Conservation (phyloP, 345 rosid species). For the Rhodamnia argentea region DNA sequence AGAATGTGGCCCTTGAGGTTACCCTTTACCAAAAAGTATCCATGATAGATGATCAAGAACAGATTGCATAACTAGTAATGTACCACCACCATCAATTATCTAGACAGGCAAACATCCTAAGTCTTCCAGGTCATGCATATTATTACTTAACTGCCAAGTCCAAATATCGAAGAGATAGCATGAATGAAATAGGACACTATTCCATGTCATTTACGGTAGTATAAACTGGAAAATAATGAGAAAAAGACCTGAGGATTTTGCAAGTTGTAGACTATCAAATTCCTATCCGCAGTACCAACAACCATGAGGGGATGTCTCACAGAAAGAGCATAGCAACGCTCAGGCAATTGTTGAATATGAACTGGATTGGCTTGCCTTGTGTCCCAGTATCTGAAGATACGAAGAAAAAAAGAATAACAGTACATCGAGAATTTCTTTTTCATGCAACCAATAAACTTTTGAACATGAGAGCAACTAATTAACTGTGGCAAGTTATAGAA, state of each 20-base stretch:
- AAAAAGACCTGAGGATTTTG: slow-evolving; percentile 80
- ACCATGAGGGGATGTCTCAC: slow-evolving; percentile 93
- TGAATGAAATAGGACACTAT: neutral
- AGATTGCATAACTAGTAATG: neutral
- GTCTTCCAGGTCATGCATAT: neutral
- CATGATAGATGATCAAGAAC: neutral
- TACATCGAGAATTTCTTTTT: neutral
- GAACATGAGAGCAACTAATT: neutral
- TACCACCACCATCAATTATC: neutral
- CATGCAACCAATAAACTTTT: neutral
- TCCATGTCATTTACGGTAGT: neutral
- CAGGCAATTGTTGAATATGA: slow-evolving; percentile 93
- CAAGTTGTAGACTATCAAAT: slow-evolving; percentile 72
- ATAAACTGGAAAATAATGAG: neutral
- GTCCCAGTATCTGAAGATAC: slow-evolving; percentile 76
- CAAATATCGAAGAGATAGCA: neutral
- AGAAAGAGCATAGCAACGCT: slow-evolving; percentile 76
- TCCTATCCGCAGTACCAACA: slow-evolving; percentile 96
- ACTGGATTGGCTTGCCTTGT: slow-evolving; percentile 77
- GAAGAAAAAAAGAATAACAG: neutral
- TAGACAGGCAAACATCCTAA: neutral
- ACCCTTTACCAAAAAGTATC: neutral
- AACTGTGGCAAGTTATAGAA: neutral
- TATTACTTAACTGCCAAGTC: neutral
- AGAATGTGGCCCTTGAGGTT: neutral